Conservation (phyloP, 768 basidiomycete species). For the Mrakia frigida region DNA sequence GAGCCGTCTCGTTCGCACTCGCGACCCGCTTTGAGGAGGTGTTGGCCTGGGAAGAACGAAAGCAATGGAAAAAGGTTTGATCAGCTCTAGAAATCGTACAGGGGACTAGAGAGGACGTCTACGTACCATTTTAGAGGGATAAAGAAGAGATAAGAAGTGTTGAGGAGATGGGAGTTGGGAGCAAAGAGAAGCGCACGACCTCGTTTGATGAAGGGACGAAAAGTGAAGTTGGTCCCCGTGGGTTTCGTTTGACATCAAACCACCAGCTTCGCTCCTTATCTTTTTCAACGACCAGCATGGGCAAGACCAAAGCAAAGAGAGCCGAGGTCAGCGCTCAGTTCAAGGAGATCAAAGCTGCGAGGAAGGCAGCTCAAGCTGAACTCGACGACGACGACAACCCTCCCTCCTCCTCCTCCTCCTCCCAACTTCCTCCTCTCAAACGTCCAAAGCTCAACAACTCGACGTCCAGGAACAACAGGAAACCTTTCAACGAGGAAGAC, state of each 20-base stretch:
- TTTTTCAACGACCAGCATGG: neutral
- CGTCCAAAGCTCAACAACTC: neutral
- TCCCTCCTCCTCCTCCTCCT: neutral
- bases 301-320: neutral
- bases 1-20: neutral
- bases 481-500: neutral
- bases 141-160: neutral
- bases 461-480: neutral
- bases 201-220: neutral
- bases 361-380: constrained; percentile 3
- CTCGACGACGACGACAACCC: neutral
- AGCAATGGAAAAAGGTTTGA: neutral
- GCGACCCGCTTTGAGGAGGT: neutral
- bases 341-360: neutral
- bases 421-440: neutral
- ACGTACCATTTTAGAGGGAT: neutral
- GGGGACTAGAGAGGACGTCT: neutral
- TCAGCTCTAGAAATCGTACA: neutral
- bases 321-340: neutral
- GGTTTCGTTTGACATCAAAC: neutral
- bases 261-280: neutral
- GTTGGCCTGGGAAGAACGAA: neutral
- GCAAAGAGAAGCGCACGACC: neutral
- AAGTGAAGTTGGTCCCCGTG: no score
- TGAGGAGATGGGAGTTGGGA: neutral